phyloP scores from a whole-genome alignment of 331 rosid species.

The Pyrus hybrid region DNA sequence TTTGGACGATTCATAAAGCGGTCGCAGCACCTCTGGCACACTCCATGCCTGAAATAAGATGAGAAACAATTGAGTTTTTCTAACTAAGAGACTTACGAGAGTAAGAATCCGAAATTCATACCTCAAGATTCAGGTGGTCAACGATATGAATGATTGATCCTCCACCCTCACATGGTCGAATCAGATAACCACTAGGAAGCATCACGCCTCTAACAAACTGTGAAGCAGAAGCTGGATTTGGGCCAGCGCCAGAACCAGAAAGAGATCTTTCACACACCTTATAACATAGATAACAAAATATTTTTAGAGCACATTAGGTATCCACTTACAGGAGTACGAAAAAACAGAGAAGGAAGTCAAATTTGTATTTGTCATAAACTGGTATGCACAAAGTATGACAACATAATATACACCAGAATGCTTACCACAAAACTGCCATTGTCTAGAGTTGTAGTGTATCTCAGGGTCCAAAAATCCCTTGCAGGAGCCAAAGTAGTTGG shows the following conservation, averaged over 20 bases:
- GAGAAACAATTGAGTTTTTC: slow-evolving; percentile 3
- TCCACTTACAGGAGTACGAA: background rate
- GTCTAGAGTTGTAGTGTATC: slow-evolving; percentile 81
- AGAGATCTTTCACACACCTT: slow-evolving; percentile 96
- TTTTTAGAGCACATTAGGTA: background rate
- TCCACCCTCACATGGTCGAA: slow-evolving; percentile 97
- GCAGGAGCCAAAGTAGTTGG: slow-evolving; percentile 95
- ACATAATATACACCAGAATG: background rate
- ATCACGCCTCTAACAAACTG: slow-evolving; percentile 89
- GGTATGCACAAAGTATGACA: background rate
- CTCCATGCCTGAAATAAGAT: slow-evolving; percentile 63
- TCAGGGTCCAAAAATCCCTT: slow-evolving; percentile 94
- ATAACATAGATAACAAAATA: slow-evolving; percentile 7
- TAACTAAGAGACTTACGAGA: background rate
- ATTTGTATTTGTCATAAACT: background rate
- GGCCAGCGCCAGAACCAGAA: slow-evolving; percentile 89
- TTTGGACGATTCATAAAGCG: slow-evolving; percentile 92
- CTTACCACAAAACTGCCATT: slow-evolving; percentile 94
- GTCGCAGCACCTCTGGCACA: slow-evolving; percentile 92
- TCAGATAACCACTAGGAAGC: slow-evolving; percentile 93
- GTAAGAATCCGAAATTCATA: slow-evolving; percentile 13
- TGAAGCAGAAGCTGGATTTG: slow-evolving; percentile 63
- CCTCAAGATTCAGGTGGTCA: slow-evolving; percentile 95
- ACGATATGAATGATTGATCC: slow-evolving; percentile 96
- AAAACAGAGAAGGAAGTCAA: background rate